Evolutionary conservation across 2,329 filamentous ascomycete species (phyloP), one percentile per base, ranked within the genome.

Genomic region (Biscogniauxia sp.): DNA sequence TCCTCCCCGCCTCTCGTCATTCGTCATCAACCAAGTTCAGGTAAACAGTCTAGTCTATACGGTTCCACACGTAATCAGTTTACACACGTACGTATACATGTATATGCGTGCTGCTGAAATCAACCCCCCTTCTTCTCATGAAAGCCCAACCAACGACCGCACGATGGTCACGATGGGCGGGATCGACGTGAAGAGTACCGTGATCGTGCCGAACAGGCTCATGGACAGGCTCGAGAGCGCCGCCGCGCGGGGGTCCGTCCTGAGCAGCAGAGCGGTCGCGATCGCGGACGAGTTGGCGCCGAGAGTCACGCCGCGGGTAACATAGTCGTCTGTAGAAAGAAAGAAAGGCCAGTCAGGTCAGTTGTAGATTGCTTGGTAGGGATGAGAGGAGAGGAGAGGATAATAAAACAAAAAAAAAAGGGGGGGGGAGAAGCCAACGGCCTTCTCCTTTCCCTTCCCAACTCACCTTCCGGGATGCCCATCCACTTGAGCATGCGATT

Each of bases 241-340:
- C 0, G 84, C 85, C 5, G 84, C 84, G 51, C 84, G 77, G 0
- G 84, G 84, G 63, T 88, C 84, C 0, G 80, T 82, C 1, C 79
- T 76, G 1, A 88, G 71, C 1, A 88, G 73, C 37, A 86, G 69
- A 0, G 85, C 84, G 3, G 85, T 87, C 1, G 79, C 84, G 49
- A 88, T 83, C 5, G 84, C 85, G 3, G 81, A 84, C 0, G 83
- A 85, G 68, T 87, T 87, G 1, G 82, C 82, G 3, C 85, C 84
- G n/a, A 87, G 70, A 1, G 84, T 84, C 3, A 88, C 83, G 9
- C 85, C 85, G n/a, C 84, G 75, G 1, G 84, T 87, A 37, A 88
- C 84, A 62, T 87, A 88, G 70, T 87, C 85, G 66, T 87, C 84
- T 81, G 54, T 15, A 66, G 28, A 50, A 23, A 41, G 9, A 11